phyloP scores from a whole-genome alignment of 306 rosid genomes.

The Astragalus glycyphyllos region DNA sequence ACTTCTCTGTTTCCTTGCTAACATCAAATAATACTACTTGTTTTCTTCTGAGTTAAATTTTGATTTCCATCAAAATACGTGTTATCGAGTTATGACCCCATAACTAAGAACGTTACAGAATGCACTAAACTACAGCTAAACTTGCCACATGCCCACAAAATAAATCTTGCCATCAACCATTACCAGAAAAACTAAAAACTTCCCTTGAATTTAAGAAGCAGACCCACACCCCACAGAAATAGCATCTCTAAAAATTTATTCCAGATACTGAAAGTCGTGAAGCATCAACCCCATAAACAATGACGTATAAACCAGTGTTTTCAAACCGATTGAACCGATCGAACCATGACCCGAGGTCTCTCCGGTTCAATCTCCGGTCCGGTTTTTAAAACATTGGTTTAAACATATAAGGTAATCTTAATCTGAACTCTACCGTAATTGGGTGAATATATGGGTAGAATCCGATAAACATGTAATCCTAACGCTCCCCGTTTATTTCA shows the following conservation, averaged over 20 bases:
- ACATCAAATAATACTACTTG: no score
- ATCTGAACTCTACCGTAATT: no score
- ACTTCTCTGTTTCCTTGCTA: no score
- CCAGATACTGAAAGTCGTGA: neutral
- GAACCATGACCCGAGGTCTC: no score
- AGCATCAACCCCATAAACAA: neutral
- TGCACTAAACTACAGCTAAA: conserved; percentile 6
- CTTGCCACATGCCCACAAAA: conserved; percentile 4
- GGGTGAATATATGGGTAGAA: no score
- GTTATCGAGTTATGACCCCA: neutral
- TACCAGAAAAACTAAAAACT: neutral
- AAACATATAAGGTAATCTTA: neutral
- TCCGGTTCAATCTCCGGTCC: no score
- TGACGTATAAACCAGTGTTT: no score
- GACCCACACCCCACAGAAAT: neutral
- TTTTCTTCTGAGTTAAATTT: neutral
- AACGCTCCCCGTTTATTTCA: neutral
- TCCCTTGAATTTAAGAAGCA: neutral
- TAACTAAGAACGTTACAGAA: neutral
- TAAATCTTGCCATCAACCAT: neutral
- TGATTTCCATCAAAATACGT: neutral
- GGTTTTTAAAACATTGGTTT: no score
- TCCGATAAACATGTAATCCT: no score
- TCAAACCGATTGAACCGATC: no score
- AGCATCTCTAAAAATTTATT: conserved; percentile 4